A percentile compares a stretch with the other conserved stretches of the same genome.
These are phyloP conservation scores for Lecanosticta acicola DNA, from an alignment of 2,329 filamentous ascomycete species.

Conservation along the genomic window DNA sequence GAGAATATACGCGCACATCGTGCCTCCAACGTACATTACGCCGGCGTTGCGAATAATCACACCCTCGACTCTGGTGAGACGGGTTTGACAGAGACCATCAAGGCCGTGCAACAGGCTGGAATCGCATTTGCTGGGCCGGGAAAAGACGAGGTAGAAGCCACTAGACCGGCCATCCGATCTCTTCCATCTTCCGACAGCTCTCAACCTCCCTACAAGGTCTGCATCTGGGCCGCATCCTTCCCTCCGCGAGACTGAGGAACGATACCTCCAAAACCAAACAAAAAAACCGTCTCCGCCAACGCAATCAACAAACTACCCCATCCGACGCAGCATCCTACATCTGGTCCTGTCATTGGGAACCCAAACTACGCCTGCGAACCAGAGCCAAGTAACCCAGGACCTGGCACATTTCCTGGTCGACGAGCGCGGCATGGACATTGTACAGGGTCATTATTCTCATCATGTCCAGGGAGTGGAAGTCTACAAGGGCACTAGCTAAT, in stretches of 20 bases:
- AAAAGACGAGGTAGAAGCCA: conserved; percentile 28
- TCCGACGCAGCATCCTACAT: no score
- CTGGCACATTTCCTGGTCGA: conserved; percentile 39
- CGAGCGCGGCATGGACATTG: conserved; percentile 38
- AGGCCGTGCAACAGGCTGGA: conserved; percentile 24
- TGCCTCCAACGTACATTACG: conserved; percentile 32
- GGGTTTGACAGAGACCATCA: conserved; percentile 34
- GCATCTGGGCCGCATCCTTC: conserved; percentile 36
- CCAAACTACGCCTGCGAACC: conserved; percentile 39
- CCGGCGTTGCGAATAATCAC: conserved; percentile 38
- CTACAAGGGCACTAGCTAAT: conserved; percentile 31
- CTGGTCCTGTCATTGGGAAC: conserved; percentile 40
- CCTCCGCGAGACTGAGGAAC: conserved; percentile 34
- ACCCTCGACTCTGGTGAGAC: conserved; percentile 34
- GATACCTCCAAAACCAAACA: no score
- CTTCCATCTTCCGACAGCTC: conserved; percentile 15
- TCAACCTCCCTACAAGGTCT: conserved; percentile 19
- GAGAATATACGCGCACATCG: conserved; percentile 32
- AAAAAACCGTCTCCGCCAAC: no score
- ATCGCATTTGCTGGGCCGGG: conserved; percentile 34
- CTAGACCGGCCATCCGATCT: conserved; percentile 27
- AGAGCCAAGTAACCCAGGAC: conserved; percentile 25
- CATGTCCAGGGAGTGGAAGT: conserved; percentile 39
- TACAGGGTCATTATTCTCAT: conserved; percentile 40
- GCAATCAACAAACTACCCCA: no score